Percentiles rank a stretch among this genome's conserved stretches.
Conservation (phyloP, 768 basidiomycete genomes). For the Pleurotus ostreatus region DNA sequence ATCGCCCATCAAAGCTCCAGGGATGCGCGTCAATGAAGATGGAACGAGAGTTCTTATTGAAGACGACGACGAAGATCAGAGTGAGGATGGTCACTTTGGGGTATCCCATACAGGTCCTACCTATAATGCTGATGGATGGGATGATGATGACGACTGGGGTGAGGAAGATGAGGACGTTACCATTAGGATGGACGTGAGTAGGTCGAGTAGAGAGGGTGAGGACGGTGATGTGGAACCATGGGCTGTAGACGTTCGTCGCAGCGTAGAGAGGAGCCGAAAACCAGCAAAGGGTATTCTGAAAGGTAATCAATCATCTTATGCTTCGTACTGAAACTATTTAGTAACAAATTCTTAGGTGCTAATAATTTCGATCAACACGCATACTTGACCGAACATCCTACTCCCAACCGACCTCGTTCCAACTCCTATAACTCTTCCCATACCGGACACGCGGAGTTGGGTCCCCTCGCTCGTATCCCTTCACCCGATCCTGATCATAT, state of each 20-base stretch:
- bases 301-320: slow-evolving; percentile 39
- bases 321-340: not conserved
- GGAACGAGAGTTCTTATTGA: slow-evolving; percentile 63
- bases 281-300: slow-evolving; percentile 90
- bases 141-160: slow-evolving; percentile 79
- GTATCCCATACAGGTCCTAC: slow-evolving; percentile 29
- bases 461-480: slow-evolving; percentile 79
- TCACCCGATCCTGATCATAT: slow-evolving; percentile 83
- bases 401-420: slow-evolving; percentile 59
- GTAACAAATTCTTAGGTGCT: slow-evolving; percentile 45
- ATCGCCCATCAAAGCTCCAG: slow-evolving; percentile 38
- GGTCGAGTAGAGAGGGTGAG: slow-evolving; percentile 45
- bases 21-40: slow-evolving; percentile 54
- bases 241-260: slow-evolving; percentile 71
- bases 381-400: slow-evolving; percentile 43
- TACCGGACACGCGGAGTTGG: slow-evolving; percentile 46
- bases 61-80: slow-evolving; percentile 64
- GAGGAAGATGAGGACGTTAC: slow-evolving; percentile 73
- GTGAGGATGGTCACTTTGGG: slow-evolving; percentile 46
- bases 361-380: slow-evolving; percentile 61
- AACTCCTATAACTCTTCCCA: slow-evolving; percentile 75
- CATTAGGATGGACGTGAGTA: slow-evolving; percentile 58
- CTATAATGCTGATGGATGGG: slow-evolving; percentile 63
- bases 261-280: slow-evolving; percentile 57
- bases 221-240: slow-evolving; percentile 69